Percentiles rank a stretch among this genome's conserved stretches.
phyloP scores from a whole-genome alignment of 1,139 yeast genomes.

The Williopsis jadinii region DNA sequence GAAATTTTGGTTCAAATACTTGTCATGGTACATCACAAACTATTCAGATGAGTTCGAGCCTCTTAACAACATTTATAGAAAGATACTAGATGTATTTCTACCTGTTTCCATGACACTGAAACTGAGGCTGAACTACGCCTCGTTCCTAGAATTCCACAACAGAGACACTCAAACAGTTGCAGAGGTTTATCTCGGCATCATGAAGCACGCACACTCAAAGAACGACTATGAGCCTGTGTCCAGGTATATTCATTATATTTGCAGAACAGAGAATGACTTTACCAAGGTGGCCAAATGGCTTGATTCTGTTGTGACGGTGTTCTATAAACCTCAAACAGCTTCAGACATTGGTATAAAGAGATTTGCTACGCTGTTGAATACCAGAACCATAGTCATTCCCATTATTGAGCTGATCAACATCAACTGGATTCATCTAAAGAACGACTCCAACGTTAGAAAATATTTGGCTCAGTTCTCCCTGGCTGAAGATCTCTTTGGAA shows the following conservation, averaged over 20 bases:
- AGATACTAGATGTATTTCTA: constrained; percentile 39
- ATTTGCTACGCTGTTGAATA: constrained; percentile 25
- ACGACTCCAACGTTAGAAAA: constrained; percentile 32
- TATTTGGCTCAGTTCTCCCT: constrained; percentile 37
- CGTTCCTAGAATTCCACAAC: constrained; percentile 15
- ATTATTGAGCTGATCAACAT: constrained; percentile 33
- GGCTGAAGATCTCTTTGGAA: constrained; percentile 31
- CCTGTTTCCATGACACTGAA: constrained; percentile 1
- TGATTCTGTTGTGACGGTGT: constrained; percentile 21
- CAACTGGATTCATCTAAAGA: constrained; percentile 28
- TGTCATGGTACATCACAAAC: constrained; percentile 31
- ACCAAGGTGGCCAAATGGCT: constrained; percentile 20
- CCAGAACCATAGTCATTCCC: constrained; percentile 28
- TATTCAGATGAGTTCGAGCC: constrained; percentile 21
- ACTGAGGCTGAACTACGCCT: constrained; percentile 37
- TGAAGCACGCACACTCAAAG: constrained; percentile 6
- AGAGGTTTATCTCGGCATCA: constrained; percentile 16
- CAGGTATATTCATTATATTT: constrained; percentile 17
- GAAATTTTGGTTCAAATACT: constrained; percentile 51
- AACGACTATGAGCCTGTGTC: constrained; percentile 15
- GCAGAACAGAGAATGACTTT: constrained; percentile 17
- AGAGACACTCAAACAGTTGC: constrained; percentile 15
- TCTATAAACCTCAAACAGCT: constrained; percentile 12
- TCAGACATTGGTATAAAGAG: constrained; percentile 16
- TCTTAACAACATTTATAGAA: constrained; percentile 31